These are phyloP conservation scores for Crithidia bombi DNA, from an alignment of 208 protist species.

Conservation along the genomic window DNA sequence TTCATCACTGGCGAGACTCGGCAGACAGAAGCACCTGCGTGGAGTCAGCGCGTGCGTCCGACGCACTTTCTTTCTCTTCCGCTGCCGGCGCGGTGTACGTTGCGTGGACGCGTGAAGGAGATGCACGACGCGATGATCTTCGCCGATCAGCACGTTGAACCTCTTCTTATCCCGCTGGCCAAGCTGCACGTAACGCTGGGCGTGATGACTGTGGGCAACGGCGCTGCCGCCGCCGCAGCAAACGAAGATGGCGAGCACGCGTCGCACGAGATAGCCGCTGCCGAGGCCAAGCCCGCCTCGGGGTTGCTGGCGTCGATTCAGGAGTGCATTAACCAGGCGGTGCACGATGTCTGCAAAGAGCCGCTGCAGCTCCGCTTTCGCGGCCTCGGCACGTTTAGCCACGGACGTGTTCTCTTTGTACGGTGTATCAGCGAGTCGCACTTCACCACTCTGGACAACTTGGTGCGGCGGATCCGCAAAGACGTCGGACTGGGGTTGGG, in stretches of 20 bases:
- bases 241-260: background rate
- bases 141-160: conserved; percentile 48
- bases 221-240: background rate
- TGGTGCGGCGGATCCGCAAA: conserved; percentile 59
- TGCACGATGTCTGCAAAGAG: conserved; percentile 33
- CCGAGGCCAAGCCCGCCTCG: background rate
- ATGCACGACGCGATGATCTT: conserved; percentile 82
- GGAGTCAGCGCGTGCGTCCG: conserved; percentile 58
- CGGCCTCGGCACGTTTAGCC: conserved; percentile 80
- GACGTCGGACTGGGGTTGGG: conserved; percentile 55
- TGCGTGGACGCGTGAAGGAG: conserved; percentile 64
- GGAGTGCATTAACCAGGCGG: conserved; percentile 53
- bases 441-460: conserved; percentile 60
- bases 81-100: conserved; percentile 61
- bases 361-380: conserved; percentile 80
- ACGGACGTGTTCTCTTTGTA: conserved; percentile 83
- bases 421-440: conserved; percentile 64
- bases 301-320: conserved; percentile 39
- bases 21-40: conserved; percentile 67
- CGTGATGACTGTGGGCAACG: conserved; percentile 62
- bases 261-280: conserved; percentile 10
- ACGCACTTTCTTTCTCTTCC: conserved; percentile 88
- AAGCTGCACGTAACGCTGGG: conserved; percentile 85
- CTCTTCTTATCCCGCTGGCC: conserved; percentile 67
- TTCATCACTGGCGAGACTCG: conserved; percentile 83